phyloP scores from a whole-genome alignment of 75 land plant genomes.

The Adiantum capillusveneris region DNA sequence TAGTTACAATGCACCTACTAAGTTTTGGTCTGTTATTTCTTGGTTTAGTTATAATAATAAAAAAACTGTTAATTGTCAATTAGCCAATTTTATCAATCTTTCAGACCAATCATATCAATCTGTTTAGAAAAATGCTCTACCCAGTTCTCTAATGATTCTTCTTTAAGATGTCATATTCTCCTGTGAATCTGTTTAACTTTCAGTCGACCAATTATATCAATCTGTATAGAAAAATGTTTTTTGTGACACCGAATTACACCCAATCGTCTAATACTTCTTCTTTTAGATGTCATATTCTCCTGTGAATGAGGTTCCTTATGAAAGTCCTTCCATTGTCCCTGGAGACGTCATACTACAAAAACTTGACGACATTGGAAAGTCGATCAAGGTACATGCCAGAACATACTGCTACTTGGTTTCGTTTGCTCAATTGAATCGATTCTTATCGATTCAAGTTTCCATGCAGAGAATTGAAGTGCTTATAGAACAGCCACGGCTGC shows the following conservation, averaged over 20 bases:
- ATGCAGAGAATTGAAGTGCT: conserved; percentile 4
- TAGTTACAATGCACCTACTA: too few relatives aligned
- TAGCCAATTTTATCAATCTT: neutral
- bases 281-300: conserved; percentile 6
- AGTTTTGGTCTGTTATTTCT: too few relatives aligned
- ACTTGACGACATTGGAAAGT: neutral
- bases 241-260: neutral
- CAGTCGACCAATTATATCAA: neutral
- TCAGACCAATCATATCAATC: neutral
- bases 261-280: too few relatives aligned
- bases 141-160: too few relatives aligned
- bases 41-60: too few relatives aligned
- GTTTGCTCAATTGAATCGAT: neutral
- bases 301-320: neutral
- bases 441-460: neutral
- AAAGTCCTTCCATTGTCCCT: neutral
- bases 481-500: conserved; percentile 1
- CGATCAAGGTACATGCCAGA: neutral
- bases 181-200: neutral
- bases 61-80: neutral
- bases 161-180: conserved; percentile 1
- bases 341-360: neutral
- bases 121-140: neutral
- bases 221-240: neutral
- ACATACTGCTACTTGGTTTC: neutral